Evolutionary conservation across 768 basidiomycete species (phyloP).

Genomic region (Tylopilus balloui): DNA sequence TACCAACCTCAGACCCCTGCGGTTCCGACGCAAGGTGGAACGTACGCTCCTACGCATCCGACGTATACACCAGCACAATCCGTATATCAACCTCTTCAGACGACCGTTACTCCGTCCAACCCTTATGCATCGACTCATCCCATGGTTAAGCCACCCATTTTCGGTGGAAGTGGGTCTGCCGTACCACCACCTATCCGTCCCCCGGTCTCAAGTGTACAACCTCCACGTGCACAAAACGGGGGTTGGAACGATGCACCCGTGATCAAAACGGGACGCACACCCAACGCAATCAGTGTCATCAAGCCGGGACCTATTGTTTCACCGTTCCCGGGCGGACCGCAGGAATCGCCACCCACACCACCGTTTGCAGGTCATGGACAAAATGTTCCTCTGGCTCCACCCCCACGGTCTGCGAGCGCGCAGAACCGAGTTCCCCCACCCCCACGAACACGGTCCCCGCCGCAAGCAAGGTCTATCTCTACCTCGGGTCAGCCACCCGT

Average conservation of each 20-base stretch:
- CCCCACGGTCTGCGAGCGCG: conserved; percentile 48
- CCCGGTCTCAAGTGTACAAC: conserved; percentile 43
- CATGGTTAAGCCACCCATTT: conserved; percentile 39
- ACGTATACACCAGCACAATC: conserved; percentile 34
- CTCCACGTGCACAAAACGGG: conserved; percentile 62
- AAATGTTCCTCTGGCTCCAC: conserved; percentile 32
- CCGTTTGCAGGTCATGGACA: conserved; percentile 44
- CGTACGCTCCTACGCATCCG: conserved; percentile 16
- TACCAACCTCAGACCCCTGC: conserved; percentile 24
- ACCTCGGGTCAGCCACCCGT: conserved; percentile 35
- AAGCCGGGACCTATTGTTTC: conserved; percentile 76
- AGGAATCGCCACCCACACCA: conserved; percentile 40
- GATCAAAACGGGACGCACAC: conserved; percentile 43
- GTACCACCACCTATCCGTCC: conserved; percentile 43
- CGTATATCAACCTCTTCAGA: conserved; percentile 8
- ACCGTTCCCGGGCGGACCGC: conserved; percentile 78
- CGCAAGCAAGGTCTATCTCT: conserved; percentile 27
- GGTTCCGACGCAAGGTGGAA: conserved; percentile 20
- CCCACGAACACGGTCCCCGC: conserved; percentile 33
- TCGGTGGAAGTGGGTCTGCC: conserved; percentile 35
- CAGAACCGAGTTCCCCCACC: conserved; percentile 44
- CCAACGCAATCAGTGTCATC: conserved; percentile 41
- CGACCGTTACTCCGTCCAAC: not conserved
- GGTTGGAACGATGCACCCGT: conserved; percentile 92
- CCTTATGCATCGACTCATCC: conserved; percentile 21